Percentiles rank a stretch among this genome's conserved stretches.
Conservation (phyloP, 352 stramenopile species). For the Bremia lactucae region DNA sequence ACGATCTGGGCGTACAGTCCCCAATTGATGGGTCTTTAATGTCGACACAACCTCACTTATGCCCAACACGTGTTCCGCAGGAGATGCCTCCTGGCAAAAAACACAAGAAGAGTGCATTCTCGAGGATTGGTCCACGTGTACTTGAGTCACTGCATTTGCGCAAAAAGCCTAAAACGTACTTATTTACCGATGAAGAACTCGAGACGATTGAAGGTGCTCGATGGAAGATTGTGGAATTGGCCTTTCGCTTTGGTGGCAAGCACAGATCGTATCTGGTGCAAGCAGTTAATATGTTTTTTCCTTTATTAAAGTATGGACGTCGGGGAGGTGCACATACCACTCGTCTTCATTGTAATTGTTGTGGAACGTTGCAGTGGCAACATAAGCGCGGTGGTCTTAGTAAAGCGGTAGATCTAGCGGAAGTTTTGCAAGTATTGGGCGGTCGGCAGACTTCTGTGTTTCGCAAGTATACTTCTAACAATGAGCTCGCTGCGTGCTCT, state of each 20-base stretch:
- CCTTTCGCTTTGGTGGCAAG: conserved; percentile 76
- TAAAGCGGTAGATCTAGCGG: conserved; percentile 57
- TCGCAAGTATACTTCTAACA: conserved; percentile 48
- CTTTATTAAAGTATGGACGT: conserved; percentile 69
- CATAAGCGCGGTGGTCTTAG: conserved; percentile 73
- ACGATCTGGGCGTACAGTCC: conserved; percentile 12
- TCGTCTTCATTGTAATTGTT: conserved; percentile 70
- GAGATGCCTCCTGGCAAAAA: conserved; percentile 15
- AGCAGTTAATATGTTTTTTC: conserved; percentile 81
- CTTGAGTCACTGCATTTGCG: conserved; percentile 50
- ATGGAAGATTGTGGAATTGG: conserved; percentile 82
- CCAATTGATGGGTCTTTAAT: conserved; percentile 5
- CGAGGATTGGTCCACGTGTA: conserved; percentile 45
- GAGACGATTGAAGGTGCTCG: conserved; percentile 65
- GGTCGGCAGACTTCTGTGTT: conserved; percentile 68
- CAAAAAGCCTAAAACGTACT: conserved; percentile 59
- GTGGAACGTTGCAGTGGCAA: conserved; percentile 76
- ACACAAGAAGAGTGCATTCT: conserved; percentile 46
- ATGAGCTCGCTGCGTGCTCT: conserved; percentile 37
- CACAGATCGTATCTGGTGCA: conserved; percentile 81
- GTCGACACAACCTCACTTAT: conserved; percentile 5
- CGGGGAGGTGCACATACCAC: conserved; percentile 59
- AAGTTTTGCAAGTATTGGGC: conserved; percentile 57
- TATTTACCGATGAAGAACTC: conserved; percentile 74
- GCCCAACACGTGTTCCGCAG: conserved; percentile 2